These are phyloP conservation scores for Dryas integrifolia DNA, from an alignment of 331 rosid species.

Conservation along the genomic window DNA sequence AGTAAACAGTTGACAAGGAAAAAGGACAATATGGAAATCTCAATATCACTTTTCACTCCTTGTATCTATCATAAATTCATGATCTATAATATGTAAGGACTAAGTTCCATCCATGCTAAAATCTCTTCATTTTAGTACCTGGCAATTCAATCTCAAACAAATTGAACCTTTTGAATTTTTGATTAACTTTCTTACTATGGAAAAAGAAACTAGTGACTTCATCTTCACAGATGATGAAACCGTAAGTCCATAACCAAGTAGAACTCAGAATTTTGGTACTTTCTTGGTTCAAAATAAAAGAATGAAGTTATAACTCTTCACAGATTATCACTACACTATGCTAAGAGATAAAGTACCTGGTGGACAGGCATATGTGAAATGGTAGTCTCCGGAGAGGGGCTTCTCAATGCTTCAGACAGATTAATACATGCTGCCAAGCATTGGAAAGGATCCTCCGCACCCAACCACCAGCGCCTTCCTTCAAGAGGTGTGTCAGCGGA, in stretches of 20 bases:
- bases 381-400: constrained; percentile 70
- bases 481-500: constrained; percentile 83
- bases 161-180: neutral
- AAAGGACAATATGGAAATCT: neutral
- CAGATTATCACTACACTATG: neutral
- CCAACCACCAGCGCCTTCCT: constrained; percentile 86
- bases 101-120: neutral
- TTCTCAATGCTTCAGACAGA: constrained; percentile 79
- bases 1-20: constrained; percentile 7
- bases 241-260: neutral
- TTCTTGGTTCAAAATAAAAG: neutral
- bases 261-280: neutral
- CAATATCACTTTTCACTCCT: neutral
- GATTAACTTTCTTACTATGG: constrained; percentile 2
- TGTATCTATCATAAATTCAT: neutral
- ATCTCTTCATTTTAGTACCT: neutral
- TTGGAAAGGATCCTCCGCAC: constrained; percentile 95
- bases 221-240: neutral
- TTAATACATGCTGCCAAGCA: constrained; percentile 79
- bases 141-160: neutral
- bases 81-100: neutral
- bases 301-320: neutral
- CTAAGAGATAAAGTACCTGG: constrained; percentile 53
- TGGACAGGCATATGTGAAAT: constrained; percentile 83
- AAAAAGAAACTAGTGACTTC: neutral